Base-by-base conservation (phyloP, 2,329 filamentous ascomycete genomes). In the Huntiella abstrusa region DNA sequence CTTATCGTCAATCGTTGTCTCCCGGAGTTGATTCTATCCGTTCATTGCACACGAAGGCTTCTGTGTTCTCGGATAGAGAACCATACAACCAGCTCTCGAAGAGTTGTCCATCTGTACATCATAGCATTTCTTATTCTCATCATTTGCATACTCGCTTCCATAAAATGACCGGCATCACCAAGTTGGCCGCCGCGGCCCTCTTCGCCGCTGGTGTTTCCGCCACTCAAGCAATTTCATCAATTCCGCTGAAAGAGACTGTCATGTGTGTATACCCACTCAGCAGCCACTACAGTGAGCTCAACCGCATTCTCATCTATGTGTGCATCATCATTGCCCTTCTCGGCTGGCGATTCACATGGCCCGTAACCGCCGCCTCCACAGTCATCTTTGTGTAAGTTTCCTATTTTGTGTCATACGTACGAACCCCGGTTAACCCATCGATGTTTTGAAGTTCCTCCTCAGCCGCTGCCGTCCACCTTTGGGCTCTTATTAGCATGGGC, bases 221-320 rank as follows among this genome's bases (percentile, higher is more conserved):
- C n/a, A 28, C 33, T 1, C 48, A 49, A 41, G 48, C 48, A 5
- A 33, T 46, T 4, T 36, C 40, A 8, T 39, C 22, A 12, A 33
- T 46, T 11, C 35, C 48, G 28, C 48, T 49, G 8, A 33, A 46
- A 10, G 33, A 49, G n/a, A 49, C 48, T 13, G 43, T 49, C 28
- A 49, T 49, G 43, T 49, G 48, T 37, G 48, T 49, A 5, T 49
- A 49, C 19, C 48, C 48, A 15, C 46, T 49, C 22, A 49, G 48
- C 40, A 34, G 43, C 39, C 38, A 43, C 35, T 49, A 49, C 16
- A 44, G 48, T 4, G 10, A 43, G n/a, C 35, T 49, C 17, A 46
- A 49, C 35, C 43, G 48, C 22, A 39, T 41, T 35, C 41, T 49
- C 39, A 19, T 49, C 34, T 49, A 49, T 34, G 15, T 35, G 6